These are phyloP conservation scores for Colletotrichum magnum DNA, from an alignment of 2,329 filamentous ascomycete species.

Conservation along the genomic window DNA sequence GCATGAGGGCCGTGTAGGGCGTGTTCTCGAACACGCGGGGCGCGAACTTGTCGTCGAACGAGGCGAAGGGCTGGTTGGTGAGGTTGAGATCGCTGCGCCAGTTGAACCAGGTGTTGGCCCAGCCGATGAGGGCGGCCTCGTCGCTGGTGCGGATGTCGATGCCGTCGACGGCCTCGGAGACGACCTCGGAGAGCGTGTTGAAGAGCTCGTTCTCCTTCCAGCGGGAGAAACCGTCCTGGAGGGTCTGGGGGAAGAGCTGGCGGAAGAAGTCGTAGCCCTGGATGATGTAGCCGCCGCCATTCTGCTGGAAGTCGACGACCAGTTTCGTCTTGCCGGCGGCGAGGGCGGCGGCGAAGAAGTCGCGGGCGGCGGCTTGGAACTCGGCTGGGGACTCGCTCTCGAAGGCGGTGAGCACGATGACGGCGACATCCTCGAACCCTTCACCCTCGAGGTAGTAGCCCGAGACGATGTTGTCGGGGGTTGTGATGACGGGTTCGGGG, in stretches of 20 bases:
- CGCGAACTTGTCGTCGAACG: constrained; percentile 61
- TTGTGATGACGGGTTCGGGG: constrained; percentile 47
- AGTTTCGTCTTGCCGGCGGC: constrained; percentile 70
- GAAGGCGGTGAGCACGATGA: constrained; percentile 48
- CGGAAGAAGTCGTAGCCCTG: constrained; percentile 73
- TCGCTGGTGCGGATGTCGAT: constrained; percentile 60
- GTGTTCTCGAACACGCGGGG: constrained; percentile 61
- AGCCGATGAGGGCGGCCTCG: constrained; percentile 50
- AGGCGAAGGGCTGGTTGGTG: constrained; percentile 64
- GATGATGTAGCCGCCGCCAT: constrained; percentile 71
- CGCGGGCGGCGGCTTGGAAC: constrained; percentile 52
- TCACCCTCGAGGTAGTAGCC: constrained; percentile 53
- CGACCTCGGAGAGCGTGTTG: constrained; percentile 58
- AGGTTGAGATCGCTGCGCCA: constrained; percentile 65
- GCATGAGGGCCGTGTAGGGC: constrained; percentile 66
- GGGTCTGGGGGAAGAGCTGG: constrained; percentile 62
- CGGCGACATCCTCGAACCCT: constrained; percentile 52
- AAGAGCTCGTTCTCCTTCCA: constrained; percentile 59
- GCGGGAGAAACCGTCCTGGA: constrained; percentile 53
- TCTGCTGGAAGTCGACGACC: constrained; percentile 70
- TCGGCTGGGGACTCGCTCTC: constrained; percentile 45
- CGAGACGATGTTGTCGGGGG: constrained; percentile 44
- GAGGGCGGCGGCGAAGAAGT: constrained; percentile 52
- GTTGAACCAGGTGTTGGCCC: constrained; percentile 66
- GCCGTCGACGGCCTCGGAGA: constrained; percentile 59